These are phyloP conservation scores for Asparagopsis taxiformis DNA, from an alignment of 31 red algal genomes.

Conservation along the genomic window DNA sequence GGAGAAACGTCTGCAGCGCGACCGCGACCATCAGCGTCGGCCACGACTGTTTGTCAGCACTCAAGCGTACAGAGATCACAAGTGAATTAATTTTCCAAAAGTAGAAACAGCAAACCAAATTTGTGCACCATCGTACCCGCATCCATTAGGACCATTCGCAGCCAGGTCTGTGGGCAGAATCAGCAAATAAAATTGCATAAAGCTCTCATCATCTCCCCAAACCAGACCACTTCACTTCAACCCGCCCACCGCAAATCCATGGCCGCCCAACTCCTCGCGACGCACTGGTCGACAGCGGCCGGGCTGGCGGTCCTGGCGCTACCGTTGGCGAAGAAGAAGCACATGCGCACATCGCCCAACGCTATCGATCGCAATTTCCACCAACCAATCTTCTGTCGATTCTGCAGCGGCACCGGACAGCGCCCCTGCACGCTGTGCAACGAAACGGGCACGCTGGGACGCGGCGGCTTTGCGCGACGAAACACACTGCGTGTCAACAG, in stretches of 20 bases:
- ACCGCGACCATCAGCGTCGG: too few species aligned
- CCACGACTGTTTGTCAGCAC: too few species aligned
- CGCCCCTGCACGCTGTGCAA: slow-evolving; percentile 70
- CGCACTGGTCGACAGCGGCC: slow-evolving; percentile 1
- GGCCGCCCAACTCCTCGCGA: not conserved
- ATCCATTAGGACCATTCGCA: too few species aligned
- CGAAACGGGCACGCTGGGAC: slow-evolving; percentile 44
- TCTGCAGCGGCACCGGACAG: slow-evolving; percentile 54
- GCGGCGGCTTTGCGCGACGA: slow-evolving; percentile 66
- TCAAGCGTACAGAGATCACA: too few species aligned
- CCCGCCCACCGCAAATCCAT: not conserved
- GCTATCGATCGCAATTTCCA: not conserved
- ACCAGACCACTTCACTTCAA: not conserved
- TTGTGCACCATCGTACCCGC: too few species aligned
- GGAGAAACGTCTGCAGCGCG: too few species aligned
- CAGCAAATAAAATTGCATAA: too few species aligned
- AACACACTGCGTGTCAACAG: slow-evolving; percentile 54
- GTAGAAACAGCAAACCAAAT: too few species aligned
- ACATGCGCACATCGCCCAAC: slow-evolving; percentile 31
- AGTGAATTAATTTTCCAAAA: too few species aligned
- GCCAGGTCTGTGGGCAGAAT: too few species aligned
- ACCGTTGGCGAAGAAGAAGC: slow-evolving; percentile 38
- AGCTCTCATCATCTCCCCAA: not conserved
- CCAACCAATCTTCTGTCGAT: slow-evolving; percentile 46
- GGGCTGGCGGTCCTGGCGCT: slow-evolving; percentile 28